These are phyloP conservation scores for Monascus purpureus DNA, from an alignment of 495 filamentous ascomycete genomes.

Conservation along the genomic window DNA sequence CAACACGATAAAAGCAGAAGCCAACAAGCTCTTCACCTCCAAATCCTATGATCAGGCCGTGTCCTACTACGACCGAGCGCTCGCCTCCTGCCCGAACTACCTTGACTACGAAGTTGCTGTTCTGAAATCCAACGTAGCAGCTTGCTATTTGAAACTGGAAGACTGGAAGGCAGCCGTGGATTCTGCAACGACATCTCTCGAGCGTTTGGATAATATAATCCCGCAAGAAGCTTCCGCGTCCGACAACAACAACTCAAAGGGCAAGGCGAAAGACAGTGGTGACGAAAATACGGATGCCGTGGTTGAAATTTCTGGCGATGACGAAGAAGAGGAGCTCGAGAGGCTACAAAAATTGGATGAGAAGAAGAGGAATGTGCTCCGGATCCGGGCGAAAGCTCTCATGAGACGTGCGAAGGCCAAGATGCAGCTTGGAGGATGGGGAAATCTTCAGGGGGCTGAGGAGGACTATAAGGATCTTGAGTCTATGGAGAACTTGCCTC, in stretches of 20 bases:
- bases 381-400: conserved; percentile 71
- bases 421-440: conserved; percentile 62
- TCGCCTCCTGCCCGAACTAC: conserved; percentile 71
- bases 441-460: conserved; percentile 62
- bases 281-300: conserved; percentile 14
- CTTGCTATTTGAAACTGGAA: conserved; percentile 75
- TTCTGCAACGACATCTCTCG: conserved; percentile 57
- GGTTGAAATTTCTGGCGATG: conserved; percentile 38
- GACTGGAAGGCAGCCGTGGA: conserved; percentile 78
- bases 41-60: conserved; percentile 74
- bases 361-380: conserved; percentile 47
- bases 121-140: conserved; percentile 73
- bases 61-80: conserved; percentile 72
- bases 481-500: conserved; percentile 40
- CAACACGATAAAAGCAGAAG: conserved; percentile 57
- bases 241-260: not conserved
- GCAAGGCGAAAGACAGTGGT: conserved; percentile 10
- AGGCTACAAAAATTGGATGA: conserved; percentile 35
- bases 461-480: conserved; percentile 57
- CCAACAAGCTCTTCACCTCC: conserved; percentile 62
- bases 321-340: conserved; percentile 42
- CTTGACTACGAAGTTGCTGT: conserved; percentile 85
- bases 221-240: conserved; percentile 6
- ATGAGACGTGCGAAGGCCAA: conserved; percentile 71
- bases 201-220: conserved; percentile 50